Evolutionary conservation across 176 grass and related monocot genomes (phyloP), one percentile per base, ranked within the genome.

Genomic region (Zea luxurians): DNA sequence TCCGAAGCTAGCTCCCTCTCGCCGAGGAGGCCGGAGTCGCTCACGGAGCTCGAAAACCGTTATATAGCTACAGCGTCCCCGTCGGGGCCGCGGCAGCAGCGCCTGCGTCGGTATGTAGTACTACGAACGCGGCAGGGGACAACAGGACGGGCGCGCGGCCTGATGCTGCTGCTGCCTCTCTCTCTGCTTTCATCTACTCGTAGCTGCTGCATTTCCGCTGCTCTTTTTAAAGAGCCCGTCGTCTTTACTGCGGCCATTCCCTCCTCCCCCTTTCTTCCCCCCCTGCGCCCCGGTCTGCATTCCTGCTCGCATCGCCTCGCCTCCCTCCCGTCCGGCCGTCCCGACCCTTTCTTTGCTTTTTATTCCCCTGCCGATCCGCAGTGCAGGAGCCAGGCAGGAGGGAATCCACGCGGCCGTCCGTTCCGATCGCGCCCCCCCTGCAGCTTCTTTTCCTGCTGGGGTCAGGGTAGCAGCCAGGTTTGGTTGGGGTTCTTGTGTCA

Each of bases 41-140:
- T 27, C 34, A 15, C 78, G 5, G 21, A 78, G 60, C 59, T 89
- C 87, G 82, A 89, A 89, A 89, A 89, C 87, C 87, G 87, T 85
- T 89, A 87, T 58, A n/a, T 27, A 27, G 27, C 27, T 27, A 27
- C 27, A 27, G 27, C 27, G 27, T 27, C 82, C 71, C 54, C 54
- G 47, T 20, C 27, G 27, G 27, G 21, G 69, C 60, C 61, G 15
- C 27, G 27, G 27, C 27, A 27, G 65, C 46, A 0, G 55, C 46
- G 8, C 16, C 54, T 0, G 15, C 66, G 10, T 49, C 48, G n/a
- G n/a, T n/a, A n/a, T n/a, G 38, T 21, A 12, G 83, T 85, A 74
- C 68, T 27, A 74, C 68, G 61, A 50, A 9, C 59, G 65, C 48
- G 78, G 85, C 42, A 61, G 86, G 38, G 63, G 53, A 69, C 71